Percentiles rank a stretch among this genome's conserved stretches.
These are phyloP conservation scores for Lavandula angustifolia DNA, from an alignment of 257 asterid genomes.

Conservation along the genomic window DNA sequence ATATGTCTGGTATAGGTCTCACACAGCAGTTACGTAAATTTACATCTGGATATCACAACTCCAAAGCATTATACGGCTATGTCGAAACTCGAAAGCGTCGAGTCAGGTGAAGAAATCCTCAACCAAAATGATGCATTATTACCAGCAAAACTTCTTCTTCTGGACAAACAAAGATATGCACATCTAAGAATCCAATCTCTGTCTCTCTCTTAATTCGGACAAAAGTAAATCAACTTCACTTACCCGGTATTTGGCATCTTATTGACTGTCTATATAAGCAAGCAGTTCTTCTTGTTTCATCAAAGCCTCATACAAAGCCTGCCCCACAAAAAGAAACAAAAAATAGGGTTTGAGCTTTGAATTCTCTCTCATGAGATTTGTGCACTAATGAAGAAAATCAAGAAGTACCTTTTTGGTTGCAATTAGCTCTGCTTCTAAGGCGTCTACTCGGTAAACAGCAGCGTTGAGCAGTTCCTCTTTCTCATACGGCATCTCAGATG, in stretches of 20 bases:
- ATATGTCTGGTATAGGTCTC: no score
- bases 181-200: not conserved
- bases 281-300: slow-evolving; percentile 98
- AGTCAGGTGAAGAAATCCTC: slow-evolving; percentile 21
- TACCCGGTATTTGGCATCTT: slow-evolving; percentile 75
- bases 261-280: slow-evolving; percentile 86
- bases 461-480: slow-evolving; percentile 91
- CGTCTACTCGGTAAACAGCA: slow-evolving; percentile 97
- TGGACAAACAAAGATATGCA: slow-evolving; percentile 35
- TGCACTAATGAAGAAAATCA: not conserved
- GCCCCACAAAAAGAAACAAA: slow-evolving; percentile 26
- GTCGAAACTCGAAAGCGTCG: slow-evolving; percentile 7
- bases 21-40: no score
- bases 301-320: slow-evolving; percentile 92
- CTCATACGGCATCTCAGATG: slow-evolving; percentile 91
- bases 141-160: slow-evolving; percentile 89
- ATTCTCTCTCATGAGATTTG: slow-evolving; percentile 6
- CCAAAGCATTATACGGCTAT: not conserved
- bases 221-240: slow-evolving; percentile 25
- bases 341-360: not conserved
- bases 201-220: not conserved
- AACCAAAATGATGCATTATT: slow-evolving; percentile 28
- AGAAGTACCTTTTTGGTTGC: slow-evolving; percentile 85
- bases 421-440: slow-evolving; percentile 92
- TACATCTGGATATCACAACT: no score